These are phyloP conservation scores for Citrullus mucosospermus DNA, from an alignment of 306 rosid species.

Conservation along the genomic window DNA sequence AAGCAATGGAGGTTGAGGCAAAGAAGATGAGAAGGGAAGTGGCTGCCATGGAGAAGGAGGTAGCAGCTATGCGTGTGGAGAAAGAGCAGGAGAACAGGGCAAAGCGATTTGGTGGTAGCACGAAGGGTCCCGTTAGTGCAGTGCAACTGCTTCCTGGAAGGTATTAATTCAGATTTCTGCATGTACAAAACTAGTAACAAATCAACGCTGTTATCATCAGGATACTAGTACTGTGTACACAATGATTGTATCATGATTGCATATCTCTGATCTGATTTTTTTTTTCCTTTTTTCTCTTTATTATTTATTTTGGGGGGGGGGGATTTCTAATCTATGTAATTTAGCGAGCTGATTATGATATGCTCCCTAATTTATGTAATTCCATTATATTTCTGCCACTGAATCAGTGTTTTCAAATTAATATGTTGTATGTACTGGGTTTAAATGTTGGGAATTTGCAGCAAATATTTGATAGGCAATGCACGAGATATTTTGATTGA, in stretches of 20 bases:
- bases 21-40: conserved; percentile 99
- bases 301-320: background rate
- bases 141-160: conserved; percentile 87
- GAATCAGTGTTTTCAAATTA: background rate
- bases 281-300: background rate
- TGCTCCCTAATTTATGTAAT: background rate
- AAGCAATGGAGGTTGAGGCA: conserved; percentile 99
- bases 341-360: background rate
- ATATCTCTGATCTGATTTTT: background rate
- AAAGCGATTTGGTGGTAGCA: conserved; percentile 59
- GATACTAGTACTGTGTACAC: background rate
- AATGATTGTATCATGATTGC: background rate
- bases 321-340: background rate
- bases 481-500: background rate
- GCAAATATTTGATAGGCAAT: background rate
- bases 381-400: background rate
- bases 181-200: background rate
- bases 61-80: conserved; percentile 98
- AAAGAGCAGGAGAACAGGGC: conserved; percentile 87
- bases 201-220: background rate
- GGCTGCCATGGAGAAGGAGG: conserved; percentile 96
- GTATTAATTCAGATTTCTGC: conserved; percentile 22
- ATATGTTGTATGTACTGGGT: background rate
- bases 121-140: conserved; percentile 60
- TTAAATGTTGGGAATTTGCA: background rate